These are phyloP conservation scores for Podospora comata DNA, from an alignment of 495 filamentous ascomycete species.

Conservation along the genomic window DNA sequence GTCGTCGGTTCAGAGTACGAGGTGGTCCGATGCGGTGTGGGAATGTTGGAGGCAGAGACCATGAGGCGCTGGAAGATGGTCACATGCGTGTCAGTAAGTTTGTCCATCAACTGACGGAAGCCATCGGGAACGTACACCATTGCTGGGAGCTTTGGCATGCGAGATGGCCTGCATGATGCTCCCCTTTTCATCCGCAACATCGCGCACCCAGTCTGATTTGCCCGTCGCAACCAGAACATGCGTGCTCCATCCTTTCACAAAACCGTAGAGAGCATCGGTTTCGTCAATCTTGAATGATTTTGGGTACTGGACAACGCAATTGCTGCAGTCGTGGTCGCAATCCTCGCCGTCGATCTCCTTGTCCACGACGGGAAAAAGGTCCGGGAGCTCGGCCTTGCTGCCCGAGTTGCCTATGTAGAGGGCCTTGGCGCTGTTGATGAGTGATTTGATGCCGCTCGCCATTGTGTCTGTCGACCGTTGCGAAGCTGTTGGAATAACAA, in stretches of 20 bases:
- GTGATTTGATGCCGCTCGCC: conserved; percentile 34
- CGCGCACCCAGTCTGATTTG: conserved; percentile 89
- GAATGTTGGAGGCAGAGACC: conserved; percentile 92
- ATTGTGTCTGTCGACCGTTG: conserved; percentile 11
- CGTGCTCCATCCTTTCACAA: conserved; percentile 83
- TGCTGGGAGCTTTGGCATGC: conserved; percentile 56
- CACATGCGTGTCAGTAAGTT: not conserved
- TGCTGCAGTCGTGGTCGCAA: conserved; percentile 85
- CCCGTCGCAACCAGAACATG: conserved; percentile 92
- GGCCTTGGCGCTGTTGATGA: conserved; percentile 41
- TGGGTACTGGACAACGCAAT: conserved; percentile 74
- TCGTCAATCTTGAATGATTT: conserved; percentile 68
- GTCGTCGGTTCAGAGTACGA: conserved; percentile 67
- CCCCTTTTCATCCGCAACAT: conserved; percentile 86
- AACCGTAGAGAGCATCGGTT: conserved; percentile 75
- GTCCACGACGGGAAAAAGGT: conserved; percentile 64
- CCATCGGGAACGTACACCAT: conserved; percentile 60
- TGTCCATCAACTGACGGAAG: not conserved
- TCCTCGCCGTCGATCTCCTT: conserved; percentile 80
- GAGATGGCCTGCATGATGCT: conserved; percentile 93
- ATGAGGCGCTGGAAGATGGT: conserved; percentile 62
- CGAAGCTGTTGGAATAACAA: not conserved
- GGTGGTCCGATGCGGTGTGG: conserved; percentile 58
- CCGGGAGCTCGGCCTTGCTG: conserved; percentile 56
- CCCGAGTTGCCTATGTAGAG: conserved; percentile 65